phyloP scores from a whole-genome alignment of 495 filamentous ascomycete species.

The Podospora tetraspora region DNA sequence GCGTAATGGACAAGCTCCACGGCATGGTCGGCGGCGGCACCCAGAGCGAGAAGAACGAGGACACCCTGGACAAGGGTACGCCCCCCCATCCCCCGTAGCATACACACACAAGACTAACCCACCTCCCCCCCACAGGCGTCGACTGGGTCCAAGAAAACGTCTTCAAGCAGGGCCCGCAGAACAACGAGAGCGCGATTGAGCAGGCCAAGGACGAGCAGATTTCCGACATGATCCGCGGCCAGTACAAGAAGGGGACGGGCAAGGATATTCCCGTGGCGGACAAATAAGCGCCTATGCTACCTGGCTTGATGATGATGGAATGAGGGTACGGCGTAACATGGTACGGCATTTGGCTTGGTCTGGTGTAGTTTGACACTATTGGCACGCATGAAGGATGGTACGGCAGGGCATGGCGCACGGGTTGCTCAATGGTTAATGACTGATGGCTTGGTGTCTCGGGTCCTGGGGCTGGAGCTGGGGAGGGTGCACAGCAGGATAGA shows the following conservation, averaged over 20 bases:
- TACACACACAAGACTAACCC: neutral
- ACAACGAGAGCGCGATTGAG: slow-evolving; percentile 63
- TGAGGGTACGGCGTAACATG: neutral
- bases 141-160: slow-evolving; percentile 61
- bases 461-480: neutral
- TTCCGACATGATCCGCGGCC: slow-evolving; percentile 54
- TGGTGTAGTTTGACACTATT: neutral
- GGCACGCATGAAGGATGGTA: neutral
- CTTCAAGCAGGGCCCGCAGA: slow-evolving; percentile 55
- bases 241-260: slow-evolving; percentile 58
- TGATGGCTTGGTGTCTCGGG: neutral
- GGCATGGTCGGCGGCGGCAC: slow-evolving; percentile 54
- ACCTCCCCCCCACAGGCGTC: slow-evolving; percentile 41
- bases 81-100: neutral
- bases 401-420: neutral
- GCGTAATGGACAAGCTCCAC: slow-evolving; percentile 55
- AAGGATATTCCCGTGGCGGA: slow-evolving; percentile 57
- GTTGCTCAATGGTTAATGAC: neutral
- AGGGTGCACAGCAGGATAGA: neutral
- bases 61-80: slow-evolving; percentile 56
- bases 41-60: slow-evolving; percentile 63
- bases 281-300: slow-evolving; percentile 32
- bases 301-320: neutral
- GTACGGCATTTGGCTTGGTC: neutral
- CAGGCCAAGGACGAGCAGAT: slow-evolving; percentile 70